Evolutionary conservation across 345 rosid species (phyloP).

Genomic region (Brassica juncea): DNA sequence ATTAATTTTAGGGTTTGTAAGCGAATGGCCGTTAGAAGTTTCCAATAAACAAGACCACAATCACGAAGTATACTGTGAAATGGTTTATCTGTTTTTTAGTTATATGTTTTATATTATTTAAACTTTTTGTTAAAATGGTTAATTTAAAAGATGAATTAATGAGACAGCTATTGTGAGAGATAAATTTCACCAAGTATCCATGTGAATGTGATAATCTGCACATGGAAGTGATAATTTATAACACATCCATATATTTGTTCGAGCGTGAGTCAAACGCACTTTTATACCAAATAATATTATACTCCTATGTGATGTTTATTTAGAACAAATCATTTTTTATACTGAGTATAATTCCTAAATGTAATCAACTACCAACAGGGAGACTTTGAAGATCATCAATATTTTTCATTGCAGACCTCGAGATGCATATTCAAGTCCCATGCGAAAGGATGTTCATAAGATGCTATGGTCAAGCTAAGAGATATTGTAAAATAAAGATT

Average conservation of each 20-base stretch:
- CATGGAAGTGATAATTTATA: not conserved
- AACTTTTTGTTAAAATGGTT: not conserved
- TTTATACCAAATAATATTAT: too few relatives aligned
- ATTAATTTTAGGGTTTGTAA: not conserved
- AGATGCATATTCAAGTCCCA: not conserved
- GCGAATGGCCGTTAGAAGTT: not conserved
- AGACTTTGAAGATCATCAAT: not conserved
- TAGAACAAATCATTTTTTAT: not conserved
- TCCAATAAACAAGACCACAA: not conserved
- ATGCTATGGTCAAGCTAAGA: not conserved
- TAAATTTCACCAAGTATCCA: not conserved
- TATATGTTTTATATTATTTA: too few relatives aligned
- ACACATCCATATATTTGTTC: not conserved
- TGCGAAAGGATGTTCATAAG: not conserved
- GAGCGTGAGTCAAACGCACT: not conserved
- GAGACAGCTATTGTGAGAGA: too few relatives aligned
- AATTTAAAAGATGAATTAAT: not conserved
- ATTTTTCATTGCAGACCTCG: not conserved
- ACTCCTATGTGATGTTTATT: not conserved
- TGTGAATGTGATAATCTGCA: not conserved
- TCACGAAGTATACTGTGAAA: not conserved
- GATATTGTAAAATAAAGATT: not conserved
- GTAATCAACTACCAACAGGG: not conserved
- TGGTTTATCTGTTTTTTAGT: not conserved
- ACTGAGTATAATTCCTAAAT: too few relatives aligned